A percentile compares a stretch with the other conserved stretches of the same genome.
Evolutionary conservation across 352 stramenopile genomes (phyloP).

Genomic region (Peronosclerospora sorghi): DNA sequence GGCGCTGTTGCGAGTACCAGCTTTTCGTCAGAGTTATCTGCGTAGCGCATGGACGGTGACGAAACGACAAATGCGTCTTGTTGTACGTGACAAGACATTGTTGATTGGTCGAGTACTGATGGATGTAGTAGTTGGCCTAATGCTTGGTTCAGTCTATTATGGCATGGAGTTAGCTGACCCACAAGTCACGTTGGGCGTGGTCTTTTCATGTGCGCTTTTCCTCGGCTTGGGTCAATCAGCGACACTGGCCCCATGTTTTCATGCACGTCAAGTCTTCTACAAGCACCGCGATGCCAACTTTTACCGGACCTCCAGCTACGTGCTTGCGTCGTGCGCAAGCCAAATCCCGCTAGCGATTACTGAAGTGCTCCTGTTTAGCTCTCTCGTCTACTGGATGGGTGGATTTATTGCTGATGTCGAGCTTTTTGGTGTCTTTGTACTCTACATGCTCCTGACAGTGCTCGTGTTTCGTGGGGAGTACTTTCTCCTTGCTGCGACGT

Average conservation of each 20-base stretch:
- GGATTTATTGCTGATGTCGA: slow-evolving; percentile 28
- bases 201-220: slow-evolving; percentile 76
- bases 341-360: slow-evolving; percentile 32
- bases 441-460: slow-evolving; percentile 36
- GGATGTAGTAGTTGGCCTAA: slow-evolving; percentile 25
- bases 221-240: slow-evolving; percentile 58
- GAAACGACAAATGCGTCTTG: slow-evolving; percentile 25
- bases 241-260: slow-evolving; percentile 45
- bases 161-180: slow-evolving; percentile 21
- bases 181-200: slow-evolving; percentile 40
- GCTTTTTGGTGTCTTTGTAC: slow-evolving; percentile 29
- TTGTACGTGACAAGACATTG: slow-evolving; percentile 29
- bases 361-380: slow-evolving; percentile 67
- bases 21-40: slow-evolving; percentile 25
- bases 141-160: slow-evolving; percentile 34
- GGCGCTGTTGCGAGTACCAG: slow-evolving; percentile 28
- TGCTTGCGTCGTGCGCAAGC: slow-evolving; percentile 31
- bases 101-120: slow-evolving; percentile 23
- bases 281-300: slow-evolving; percentile 81
- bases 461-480: slow-evolving; percentile 35
- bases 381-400: slow-evolving; percentile 70
- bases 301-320: slow-evolving; percentile 65
- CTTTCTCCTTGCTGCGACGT: slow-evolving; percentile 24
- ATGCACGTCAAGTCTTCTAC: slow-evolving; percentile 61
- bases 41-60: slow-evolving; percentile 27